Conservation (phyloP, 2,329 filamentous ascomycete species). For the Microdochium nivale region DNA sequence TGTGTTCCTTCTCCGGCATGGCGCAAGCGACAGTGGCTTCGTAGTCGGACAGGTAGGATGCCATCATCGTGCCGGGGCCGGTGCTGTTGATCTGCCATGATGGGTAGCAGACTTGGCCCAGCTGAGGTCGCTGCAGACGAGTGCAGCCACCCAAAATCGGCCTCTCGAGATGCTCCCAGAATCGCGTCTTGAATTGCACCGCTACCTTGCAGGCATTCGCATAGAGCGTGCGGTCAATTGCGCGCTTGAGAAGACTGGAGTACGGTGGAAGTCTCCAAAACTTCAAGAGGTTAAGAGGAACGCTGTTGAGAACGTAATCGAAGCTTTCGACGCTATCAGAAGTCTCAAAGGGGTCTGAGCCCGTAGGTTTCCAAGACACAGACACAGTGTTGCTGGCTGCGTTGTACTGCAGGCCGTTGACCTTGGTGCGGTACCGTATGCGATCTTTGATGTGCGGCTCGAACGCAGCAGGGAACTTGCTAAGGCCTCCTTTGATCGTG, state of each 20-base stretch:
- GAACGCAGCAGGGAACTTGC: slow-evolving; percentile 53
- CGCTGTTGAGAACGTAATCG: slow-evolving; percentile 59
- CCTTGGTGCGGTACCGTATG: slow-evolving; percentile 45
- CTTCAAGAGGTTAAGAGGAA: slow-evolving; percentile 56
- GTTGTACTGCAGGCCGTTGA: slow-evolving; percentile 48
- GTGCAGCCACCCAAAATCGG: slow-evolving; percentile 58
- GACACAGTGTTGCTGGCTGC: slow-evolving; percentile 41
- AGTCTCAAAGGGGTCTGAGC: too few species aligned
- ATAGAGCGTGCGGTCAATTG: slow-evolving; percentile 38
- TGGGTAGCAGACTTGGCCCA: slow-evolving; percentile 58
- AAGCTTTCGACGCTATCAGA: too few species aligned
- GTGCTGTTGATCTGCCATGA: slow-evolving; percentile 57
- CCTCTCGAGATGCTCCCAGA: slow-evolving; percentile 42
- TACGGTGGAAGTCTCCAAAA: slow-evolving; percentile 49
- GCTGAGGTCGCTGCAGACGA: slow-evolving; percentile 47
- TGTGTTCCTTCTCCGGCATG: slow-evolving; percentile 49
- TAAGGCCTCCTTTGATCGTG: slow-evolving; percentile 53
- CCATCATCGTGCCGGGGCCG: slow-evolving; percentile 53
- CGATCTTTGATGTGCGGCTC: slow-evolving; percentile 49
- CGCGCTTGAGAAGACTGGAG: too few species aligned
- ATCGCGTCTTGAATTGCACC: slow-evolving; percentile 58
- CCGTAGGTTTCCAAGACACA: slow-evolving; percentile 46
- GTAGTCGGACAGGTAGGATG: slow-evolving; percentile 43
- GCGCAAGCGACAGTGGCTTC: slow-evolving; percentile 30
- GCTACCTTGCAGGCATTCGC: slow-evolving; percentile 47